phyloP scores from a whole-genome alignment of 2,329 filamentous ascomycete species.

The Fusarium sp. region DNA sequence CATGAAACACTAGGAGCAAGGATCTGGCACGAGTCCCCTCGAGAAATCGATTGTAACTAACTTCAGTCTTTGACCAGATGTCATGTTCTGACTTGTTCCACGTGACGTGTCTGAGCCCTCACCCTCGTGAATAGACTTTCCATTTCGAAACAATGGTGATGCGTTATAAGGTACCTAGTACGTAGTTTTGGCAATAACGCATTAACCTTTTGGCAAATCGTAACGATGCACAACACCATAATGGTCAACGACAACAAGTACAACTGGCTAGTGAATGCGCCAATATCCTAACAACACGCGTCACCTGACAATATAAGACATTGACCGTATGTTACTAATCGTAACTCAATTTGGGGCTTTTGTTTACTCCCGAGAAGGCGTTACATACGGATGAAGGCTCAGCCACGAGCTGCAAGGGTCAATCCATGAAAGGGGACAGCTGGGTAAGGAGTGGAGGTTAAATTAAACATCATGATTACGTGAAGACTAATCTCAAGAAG shows the following conservation, averaged over 20 bases:
- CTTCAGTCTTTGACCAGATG: not conserved
- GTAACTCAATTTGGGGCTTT: not conserved
- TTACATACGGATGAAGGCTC: not conserved
- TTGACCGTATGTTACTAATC: not conserved
- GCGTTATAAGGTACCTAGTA: not conserved
- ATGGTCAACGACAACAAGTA: not conserved
- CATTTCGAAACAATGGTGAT: not conserved
- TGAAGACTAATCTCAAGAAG: not conserved
- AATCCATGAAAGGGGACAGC: constrained; percentile 2
- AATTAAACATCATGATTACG: constrained; percentile 10
- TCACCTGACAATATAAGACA: not conserved
- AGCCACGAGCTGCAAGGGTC: not conserved
- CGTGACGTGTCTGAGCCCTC: not conserved
- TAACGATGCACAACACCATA: not conserved
- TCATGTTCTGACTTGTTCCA: not conserved
- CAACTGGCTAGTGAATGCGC: not conserved
- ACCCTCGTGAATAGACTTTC: not conserved
- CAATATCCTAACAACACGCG: not conserved
- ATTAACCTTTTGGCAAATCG: not conserved
- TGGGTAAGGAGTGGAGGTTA: not conserved
- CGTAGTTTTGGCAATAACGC: not conserved
- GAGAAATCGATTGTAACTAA: not conserved
- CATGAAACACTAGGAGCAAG: not conserved
- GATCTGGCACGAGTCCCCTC: not conserved
- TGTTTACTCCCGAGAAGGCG: not conserved